A percentile compares a stretch with the other conserved stretches of the same genome.
Conservation (phyloP, 1,284 basidiomycete genomes). For the Retiboletus flavoniger region DNA sequence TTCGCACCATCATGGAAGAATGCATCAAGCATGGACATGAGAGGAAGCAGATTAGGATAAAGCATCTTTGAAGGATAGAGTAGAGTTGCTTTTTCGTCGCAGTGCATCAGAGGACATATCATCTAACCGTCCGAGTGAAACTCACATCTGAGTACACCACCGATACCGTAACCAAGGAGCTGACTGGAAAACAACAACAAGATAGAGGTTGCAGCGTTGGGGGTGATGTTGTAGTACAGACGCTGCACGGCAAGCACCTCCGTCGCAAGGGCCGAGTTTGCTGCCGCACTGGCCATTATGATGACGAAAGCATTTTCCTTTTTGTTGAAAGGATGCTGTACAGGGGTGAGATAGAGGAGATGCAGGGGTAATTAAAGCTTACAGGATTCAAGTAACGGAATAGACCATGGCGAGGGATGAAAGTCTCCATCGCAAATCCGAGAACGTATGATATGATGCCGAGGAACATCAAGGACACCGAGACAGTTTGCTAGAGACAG, state of each 20-base stretch:
- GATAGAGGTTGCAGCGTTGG: constrained; percentile 53
- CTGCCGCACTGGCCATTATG: constrained; percentile 67
- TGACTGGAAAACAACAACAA: constrained; percentile 62
- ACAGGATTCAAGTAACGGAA: constrained; percentile 60
- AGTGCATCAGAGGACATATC: constrained; percentile 13
- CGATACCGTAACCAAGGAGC: constrained; percentile 57
- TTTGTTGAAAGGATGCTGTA: constrained; percentile 43
- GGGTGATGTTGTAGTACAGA: constrained; percentile 52
- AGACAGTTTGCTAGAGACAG: constrained; percentile 42
- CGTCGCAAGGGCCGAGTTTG: constrained; percentile 62
- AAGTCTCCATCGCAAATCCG: constrained; percentile 41
- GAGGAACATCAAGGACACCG: constrained; percentile 52
- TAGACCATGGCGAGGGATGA: constrained; percentile 48
- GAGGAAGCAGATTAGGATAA: constrained; percentile 53
- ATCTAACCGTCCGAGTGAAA: constrained; percentile 11
- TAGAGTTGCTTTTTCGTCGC: constrained; percentile 38
- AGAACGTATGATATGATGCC: constrained; percentile 45
- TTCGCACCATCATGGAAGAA: constrained; percentile 50
- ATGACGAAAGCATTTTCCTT: constrained; percentile 63
- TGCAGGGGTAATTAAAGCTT: constrained; percentile 9
- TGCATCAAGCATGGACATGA: constrained; percentile 57
- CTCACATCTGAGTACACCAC: constrained; percentile 56
- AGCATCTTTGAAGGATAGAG: constrained; percentile 69
- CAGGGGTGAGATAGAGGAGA: constrained; percentile 16
- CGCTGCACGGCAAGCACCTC: constrained; percentile 66